Conservation (phyloP, 306 rosid genomes). For the Sicyos edulis region DNA sequence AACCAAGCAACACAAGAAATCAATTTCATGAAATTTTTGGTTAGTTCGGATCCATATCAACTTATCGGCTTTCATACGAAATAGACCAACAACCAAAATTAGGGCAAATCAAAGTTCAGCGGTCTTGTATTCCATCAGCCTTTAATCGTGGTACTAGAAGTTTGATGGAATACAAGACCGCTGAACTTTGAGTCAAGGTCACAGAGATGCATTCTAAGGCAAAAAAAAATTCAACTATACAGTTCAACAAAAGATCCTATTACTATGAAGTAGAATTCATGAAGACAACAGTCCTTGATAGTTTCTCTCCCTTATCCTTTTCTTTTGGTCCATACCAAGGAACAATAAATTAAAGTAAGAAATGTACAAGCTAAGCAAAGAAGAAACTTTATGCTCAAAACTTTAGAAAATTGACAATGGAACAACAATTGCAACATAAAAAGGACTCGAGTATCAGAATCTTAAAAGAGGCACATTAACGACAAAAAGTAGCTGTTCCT, state of each 20-base stretch:
- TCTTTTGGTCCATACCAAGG: slow-evolving; percentile 15
- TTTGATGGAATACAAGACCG: background rate
- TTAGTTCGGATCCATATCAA: background rate
- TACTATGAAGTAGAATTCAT: background rate
- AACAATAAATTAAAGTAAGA: slow-evolving; percentile 1
- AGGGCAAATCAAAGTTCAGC: background rate
- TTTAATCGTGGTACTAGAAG: background rate
- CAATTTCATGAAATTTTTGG: background rate
- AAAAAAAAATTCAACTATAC: background rate
- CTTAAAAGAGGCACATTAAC: background rate
- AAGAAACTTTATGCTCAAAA: slow-evolving; percentile 11
- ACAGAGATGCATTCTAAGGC: background rate
- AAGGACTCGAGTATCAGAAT: slow-evolving; percentile 2
- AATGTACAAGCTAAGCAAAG: slow-evolving; percentile 11
- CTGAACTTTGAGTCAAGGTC: background rate
- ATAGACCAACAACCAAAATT: background rate
- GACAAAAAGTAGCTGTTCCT: slow-evolving; percentile 13
- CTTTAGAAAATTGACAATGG: slow-evolving; percentile 4
- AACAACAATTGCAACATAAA: slow-evolving; percentile 6
- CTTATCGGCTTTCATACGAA: background rate
- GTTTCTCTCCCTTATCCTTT: background rate
- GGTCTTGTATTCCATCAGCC: too few species aligned
- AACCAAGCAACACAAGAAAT: background rate
- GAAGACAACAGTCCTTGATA: background rate
- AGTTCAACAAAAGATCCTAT: background rate